Base-by-base conservation (phyloP, 1,284 basidiomycete species). In the Cryptococcus maquisensis region DNA sequence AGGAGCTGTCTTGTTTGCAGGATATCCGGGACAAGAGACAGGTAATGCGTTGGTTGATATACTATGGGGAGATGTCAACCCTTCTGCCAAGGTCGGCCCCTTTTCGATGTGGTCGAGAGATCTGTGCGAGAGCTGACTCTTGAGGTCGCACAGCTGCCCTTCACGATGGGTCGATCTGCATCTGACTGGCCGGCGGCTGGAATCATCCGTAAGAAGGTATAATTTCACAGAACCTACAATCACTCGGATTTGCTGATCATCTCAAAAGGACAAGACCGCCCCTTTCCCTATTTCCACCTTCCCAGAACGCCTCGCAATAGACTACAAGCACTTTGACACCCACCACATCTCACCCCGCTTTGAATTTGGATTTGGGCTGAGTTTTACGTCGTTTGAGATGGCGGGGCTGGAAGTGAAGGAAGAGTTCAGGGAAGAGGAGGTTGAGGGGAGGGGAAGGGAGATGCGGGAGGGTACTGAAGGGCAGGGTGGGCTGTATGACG, bases 41-140 rank as follows among this genome's bases (percentile, higher is more conserved):
- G 72, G 88, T 0, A 83, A 86, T 51, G 86, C 87, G n/a, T 84
- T 91, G 48, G 85, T 85, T 3, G 86, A 90, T 60, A 83, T 90
- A 6, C 71, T 91, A 2, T 84, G 86, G 48, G 89, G 88, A 36
- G 82, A 82, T 62, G 81, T 84, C 55, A 90, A 89, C 69, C 88
- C 88, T 0, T 84, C 84, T 41, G 89, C 84, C 23, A 48, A 38
- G 20, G 47, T 36, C 12, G 21, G 20, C n/a, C n/a, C n/a, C n/a
- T n/a, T 21, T 48, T 20, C 16, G 42, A 21, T 24, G 24, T 26
- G 24, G 10, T 16, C 4, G 15, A 24, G 24, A 2, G 13, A 16
- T 21, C 23, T n/a, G 23, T 8, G 20, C 16, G n/a, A 7, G 20
- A 40, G 43, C 43, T 44, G 24, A 26, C 43, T 21, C 10, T 8